Conservation (phyloP, 2,329 filamentous ascomycete genomes). For the Blastomyces gilchristii region DNA sequence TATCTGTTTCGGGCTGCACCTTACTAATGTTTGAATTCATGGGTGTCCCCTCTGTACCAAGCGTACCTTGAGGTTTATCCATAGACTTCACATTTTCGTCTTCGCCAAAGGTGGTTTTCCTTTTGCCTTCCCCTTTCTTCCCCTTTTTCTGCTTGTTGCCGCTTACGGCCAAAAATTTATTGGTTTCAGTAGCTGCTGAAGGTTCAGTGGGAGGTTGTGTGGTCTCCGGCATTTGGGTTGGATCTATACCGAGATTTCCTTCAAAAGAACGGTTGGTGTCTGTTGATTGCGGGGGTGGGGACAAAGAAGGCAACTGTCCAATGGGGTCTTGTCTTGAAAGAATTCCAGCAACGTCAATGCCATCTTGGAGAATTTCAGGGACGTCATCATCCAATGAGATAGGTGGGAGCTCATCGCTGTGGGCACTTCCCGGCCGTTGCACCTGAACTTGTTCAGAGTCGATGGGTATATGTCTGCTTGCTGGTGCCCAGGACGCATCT, state of each 20-base stretch:
- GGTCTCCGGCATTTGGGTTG: not conserved
- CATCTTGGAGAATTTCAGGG: not conserved
- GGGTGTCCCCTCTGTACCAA: no score
- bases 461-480: not conserved
- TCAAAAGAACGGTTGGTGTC: not conserved
- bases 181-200: not conserved
- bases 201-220: not conserved
- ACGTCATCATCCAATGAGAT: constrained; percentile 1
- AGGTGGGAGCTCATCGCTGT: not conserved
- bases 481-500: not conserved
- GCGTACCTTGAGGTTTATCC: no score
- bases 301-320: not conserved
- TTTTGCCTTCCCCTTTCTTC: constrained; percentile 11
- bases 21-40: not conserved
- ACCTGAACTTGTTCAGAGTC: not conserved
- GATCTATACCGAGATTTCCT: not conserved
- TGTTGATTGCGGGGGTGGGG: not conserved
- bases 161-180: not conserved
- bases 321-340: not conserved
- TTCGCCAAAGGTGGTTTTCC: not conserved
- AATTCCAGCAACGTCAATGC: not conserved
- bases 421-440: not conserved
- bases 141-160: constrained; percentile 10
- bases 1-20: not conserved
- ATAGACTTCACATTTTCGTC: not conserved